Conservation (phyloP, 208 protist species). For the Trypanosoma melophagium region DNA sequence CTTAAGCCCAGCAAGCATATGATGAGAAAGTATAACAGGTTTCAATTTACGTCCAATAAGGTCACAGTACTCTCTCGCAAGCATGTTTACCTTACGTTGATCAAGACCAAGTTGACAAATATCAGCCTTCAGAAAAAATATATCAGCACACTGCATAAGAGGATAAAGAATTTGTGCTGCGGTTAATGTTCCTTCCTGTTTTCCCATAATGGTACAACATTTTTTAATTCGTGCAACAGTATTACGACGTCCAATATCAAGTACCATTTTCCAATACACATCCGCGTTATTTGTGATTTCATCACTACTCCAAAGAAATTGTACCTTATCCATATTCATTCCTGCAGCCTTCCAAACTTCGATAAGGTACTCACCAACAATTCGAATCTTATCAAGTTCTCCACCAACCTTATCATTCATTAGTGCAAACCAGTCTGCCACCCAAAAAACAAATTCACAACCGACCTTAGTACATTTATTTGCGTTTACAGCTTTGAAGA, state of each 20-base stretch:
- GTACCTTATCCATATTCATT: constrained; percentile 97
- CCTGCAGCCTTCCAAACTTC: constrained; percentile 99
- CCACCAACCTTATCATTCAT: constrained; percentile 99
- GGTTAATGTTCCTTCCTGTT: constrained; percentile 95
- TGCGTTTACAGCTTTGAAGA: constrained; percentile 99
- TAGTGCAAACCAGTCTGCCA: constrained; percentile 99
- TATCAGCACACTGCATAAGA: constrained; percentile 99
- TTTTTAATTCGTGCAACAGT: constrained; percentile 96
- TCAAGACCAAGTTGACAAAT: constrained; percentile 99
- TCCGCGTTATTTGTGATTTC: constrained; percentile 95
- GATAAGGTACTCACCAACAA: constrained; percentile 97
- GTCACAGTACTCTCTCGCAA: constrained; percentile 98
- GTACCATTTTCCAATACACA: constrained; percentile 96
- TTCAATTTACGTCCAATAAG: constrained; percentile 87
- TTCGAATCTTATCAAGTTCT: constrained; percentile 97
- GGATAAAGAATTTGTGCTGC: constrained; percentile 99
- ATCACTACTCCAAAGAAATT: constrained; percentile 97
- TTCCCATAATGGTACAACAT: constrained; percentile 99
- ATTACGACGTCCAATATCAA: constrained; percentile 96
- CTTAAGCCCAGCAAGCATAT: constrained; percentile 97
- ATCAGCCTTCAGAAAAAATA: constrained; percentile 99
- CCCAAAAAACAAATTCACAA: constrained; percentile 98
- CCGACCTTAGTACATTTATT: constrained; percentile 97
- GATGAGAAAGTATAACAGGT: constrained; percentile 98
- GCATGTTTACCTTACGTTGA: constrained; percentile 99